These are phyloP conservation scores for Brassica napus DNA, from an alignment of 345 rosid species.

Conservation along the genomic window DNA sequence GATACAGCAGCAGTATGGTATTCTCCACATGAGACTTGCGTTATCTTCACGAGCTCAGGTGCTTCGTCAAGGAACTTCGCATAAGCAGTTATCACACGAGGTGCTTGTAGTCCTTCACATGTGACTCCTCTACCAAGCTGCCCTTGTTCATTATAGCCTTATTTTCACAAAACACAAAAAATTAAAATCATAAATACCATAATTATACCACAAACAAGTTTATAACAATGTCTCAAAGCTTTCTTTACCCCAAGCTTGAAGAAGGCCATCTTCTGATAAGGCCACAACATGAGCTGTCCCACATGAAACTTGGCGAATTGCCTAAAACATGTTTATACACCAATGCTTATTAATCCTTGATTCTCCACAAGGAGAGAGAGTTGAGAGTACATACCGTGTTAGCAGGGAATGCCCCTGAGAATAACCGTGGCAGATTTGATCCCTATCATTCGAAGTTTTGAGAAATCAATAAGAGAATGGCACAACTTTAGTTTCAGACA, in stretches of 20 bases:
- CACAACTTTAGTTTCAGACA: neutral
- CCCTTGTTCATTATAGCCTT: conserved; percentile 93
- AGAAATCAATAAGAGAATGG: neutral
- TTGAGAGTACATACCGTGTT: conserved; percentile 51
- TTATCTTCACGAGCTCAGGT: conserved; percentile 88
- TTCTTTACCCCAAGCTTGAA: conserved; percentile 93
- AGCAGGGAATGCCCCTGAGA: conserved; percentile 81
- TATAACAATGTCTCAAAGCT: conserved; percentile 1
- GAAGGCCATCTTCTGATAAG: conserved; percentile 80
- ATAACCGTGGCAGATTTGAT: conserved; percentile 81
- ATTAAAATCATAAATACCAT: conserved; percentile 5
- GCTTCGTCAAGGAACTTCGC: conserved; percentile 95
- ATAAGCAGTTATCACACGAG: conserved; percentile 70
- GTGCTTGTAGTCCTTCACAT: conserved; percentile 90
- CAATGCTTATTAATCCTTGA: neutral
- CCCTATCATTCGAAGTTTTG: conserved; percentile 52
- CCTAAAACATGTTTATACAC: conserved; percentile 40
- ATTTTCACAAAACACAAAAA: conserved; percentile 12
- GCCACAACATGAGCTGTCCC: conserved; percentile 94
- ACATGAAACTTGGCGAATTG: conserved; percentile 78
- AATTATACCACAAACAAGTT: conserved; percentile 11
- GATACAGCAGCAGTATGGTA: conserved; percentile 93
- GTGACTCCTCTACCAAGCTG: conserved; percentile 98
- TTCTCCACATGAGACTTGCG: conserved; percentile 91
- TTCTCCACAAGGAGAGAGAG: neutral